Evolutionary conservation across 2,329 filamentous ascomycete genomes (phyloP).

Genomic region (Cladosporium oxysporum): DNA sequence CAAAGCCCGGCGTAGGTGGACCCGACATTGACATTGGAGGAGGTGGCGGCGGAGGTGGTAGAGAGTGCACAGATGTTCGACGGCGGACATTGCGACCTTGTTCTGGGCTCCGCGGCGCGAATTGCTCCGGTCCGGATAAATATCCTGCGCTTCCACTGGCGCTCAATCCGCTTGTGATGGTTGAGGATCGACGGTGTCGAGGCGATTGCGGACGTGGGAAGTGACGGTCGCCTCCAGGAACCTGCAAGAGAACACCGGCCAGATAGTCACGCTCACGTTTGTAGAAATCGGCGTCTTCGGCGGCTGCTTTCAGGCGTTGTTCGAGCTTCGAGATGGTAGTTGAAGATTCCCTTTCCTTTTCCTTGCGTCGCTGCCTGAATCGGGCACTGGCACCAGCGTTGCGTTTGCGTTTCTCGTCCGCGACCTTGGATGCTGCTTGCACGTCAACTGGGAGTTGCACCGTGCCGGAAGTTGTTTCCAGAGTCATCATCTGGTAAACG

Average conservation of each 20-base stretch:
- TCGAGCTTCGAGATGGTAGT: slow-evolving; percentile 70
- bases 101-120: slow-evolving; percentile 29
- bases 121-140: slow-evolving; percentile 27
- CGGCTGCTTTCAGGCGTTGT: slow-evolving; percentile 66
- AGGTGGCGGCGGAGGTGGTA: slow-evolving; percentile 28
- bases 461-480: slow-evolving; percentile 53
- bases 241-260: slow-evolving; percentile 63
- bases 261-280: slow-evolving; percentile 71
- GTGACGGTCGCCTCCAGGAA: slow-evolving; percentile 53
- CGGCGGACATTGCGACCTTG: slow-evolving; percentile 32
- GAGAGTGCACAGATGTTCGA: slow-evolving; percentile 31
- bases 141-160: slow-evolving; percentile 25
- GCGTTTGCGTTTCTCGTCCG: slow-evolving; percentile 80
- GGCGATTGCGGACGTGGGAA: slow-evolving; percentile 49
- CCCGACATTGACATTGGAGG: slow-evolving; percentile 12
- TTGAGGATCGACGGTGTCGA: slow-evolving; percentile 34
- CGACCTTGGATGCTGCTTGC: slow-evolving; percentile 77
- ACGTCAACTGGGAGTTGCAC: slow-evolving; percentile 72
- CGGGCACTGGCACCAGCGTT: slow-evolving; percentile 85
- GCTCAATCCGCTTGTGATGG: slow-evolving; percentile 8
- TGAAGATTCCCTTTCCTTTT: slow-evolving; percentile 73
- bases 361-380: slow-evolving; percentile 79
- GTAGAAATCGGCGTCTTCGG: slow-evolving; percentile 72
- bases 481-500: slow-evolving; percentile 56
- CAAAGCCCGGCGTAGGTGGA: slow-evolving; percentile 22